Evolutionary conservation across 306 rosid genomes (phyloP).

Genomic region (Vigna mungo): DNA sequence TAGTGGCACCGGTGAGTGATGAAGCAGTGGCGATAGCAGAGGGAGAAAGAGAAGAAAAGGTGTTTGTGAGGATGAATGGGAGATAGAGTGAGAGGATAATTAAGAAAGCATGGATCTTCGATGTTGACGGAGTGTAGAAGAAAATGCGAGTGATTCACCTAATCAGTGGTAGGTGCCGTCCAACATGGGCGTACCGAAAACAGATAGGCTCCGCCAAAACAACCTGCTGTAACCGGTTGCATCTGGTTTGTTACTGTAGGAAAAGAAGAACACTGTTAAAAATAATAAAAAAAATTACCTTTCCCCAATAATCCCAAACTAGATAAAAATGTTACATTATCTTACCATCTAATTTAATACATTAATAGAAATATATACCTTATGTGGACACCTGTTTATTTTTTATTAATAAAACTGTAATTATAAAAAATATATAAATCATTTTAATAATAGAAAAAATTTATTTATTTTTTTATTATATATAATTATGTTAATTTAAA

Average conservation of each 20-base stretch:
- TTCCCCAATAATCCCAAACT: no score
- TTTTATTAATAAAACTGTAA: no score
- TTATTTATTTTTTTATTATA: no score
- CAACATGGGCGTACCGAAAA: not conserved
- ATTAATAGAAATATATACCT: no score
- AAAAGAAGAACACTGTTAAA: no score
- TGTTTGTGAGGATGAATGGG: not conserved
- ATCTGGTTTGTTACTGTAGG: not conserved
- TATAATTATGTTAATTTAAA: no score
- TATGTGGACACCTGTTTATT: no score
- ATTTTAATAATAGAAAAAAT: no score
- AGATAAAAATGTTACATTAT: no score
- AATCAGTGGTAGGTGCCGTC: constrained; percentile 27
- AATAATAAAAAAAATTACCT: no score
- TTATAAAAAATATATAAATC: no score
- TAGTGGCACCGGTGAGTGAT: not conserved
- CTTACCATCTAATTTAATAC: no score
- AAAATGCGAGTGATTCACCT: constrained; percentile 44
- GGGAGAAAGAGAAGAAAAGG: constrained; percentile 21
- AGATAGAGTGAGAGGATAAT: not conserved
- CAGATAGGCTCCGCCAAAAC: not conserved
- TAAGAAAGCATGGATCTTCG: not conserved
- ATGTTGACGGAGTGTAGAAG: constrained; percentile 15
- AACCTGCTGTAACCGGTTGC: not conserved
- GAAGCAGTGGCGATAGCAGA: constrained; percentile 11